phyloP scores from a whole-genome alignment of 139 green algal genomes.

The Tetradesmus lagerheimii region DNA sequence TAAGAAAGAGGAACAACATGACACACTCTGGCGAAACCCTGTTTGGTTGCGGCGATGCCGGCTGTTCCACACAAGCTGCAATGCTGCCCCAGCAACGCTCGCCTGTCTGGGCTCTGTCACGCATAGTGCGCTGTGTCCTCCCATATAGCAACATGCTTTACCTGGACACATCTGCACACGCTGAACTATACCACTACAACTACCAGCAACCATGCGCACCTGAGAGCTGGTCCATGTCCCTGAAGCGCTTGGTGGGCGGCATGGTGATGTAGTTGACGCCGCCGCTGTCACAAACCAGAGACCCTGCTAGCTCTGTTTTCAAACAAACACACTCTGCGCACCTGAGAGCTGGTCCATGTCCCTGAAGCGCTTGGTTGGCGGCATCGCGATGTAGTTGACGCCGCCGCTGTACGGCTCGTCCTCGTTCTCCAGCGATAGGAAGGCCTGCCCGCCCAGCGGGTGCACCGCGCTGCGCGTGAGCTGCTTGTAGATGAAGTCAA shows the following conservation, averaged over 20 bases:
- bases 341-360: slow-evolving; percentile 99
- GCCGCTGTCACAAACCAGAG: slow-evolving; percentile 52
- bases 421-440: slow-evolving; percentile 86
- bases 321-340: slow-evolving; percentile 24
- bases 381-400: slow-evolving; percentile 97
- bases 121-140: too few species aligned
- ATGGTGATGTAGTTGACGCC: slow-evolving; percentile 97
- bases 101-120: too few species aligned
- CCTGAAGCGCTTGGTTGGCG: slow-evolving; percentile 96
- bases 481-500: slow-evolving; percentile 96
- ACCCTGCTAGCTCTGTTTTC: too few species aligned
- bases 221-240: slow-evolving; percentile 98
- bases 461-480: slow-evolving; percentile 81
- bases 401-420: slow-evolving; percentile 92
- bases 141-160: too few species aligned
- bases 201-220: slow-evolving; percentile 57
- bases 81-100: too few species aligned
- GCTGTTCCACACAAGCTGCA: too few species aligned
- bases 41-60: too few species aligned
- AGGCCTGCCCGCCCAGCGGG: slow-evolving; percentile 84
- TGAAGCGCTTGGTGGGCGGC: slow-evolving; percentile 96
- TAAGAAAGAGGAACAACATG: too few species aligned
- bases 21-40: too few species aligned
- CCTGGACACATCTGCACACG: too few species aligned
- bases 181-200: background rate